A percentile compares a stretch with the other conserved stretches of the same genome.
Evolutionary conservation across 1,139 yeast genomes (phyloP).

Genomic region (Yamadazyma mexicana): DNA sequence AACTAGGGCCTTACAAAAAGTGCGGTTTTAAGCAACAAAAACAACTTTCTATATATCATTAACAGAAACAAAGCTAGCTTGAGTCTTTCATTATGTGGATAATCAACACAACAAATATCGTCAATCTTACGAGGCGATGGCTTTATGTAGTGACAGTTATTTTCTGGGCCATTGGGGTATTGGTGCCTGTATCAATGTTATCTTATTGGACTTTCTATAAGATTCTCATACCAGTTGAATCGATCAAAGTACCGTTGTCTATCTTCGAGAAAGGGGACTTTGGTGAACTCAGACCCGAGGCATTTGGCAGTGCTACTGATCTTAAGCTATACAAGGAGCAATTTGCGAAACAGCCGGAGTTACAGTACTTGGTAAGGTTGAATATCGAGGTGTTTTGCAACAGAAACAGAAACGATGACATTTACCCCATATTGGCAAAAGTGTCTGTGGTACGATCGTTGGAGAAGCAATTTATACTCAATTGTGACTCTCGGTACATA

Average conservation of each 20-base stretch:
- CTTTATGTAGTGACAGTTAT: conserved; percentile 19
- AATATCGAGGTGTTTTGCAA: conserved; percentile 19
- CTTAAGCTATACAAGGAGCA: conserved; percentile 1
- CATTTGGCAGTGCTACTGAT: background rate
- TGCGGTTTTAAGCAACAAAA: no score
- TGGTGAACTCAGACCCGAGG: no score
- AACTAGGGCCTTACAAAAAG: no score
- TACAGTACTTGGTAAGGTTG: conserved; percentile 16
- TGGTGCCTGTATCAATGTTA: conserved; percentile 27
- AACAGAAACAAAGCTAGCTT: no score
- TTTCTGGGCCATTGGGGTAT: conserved; percentile 18
- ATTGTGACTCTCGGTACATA: conserved; percentile 33
- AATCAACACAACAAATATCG: conserved; percentile 6
- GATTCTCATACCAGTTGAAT: conserved; percentile 23
- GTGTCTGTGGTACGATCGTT: conserved; percentile 2
- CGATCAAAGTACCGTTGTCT: conserved; percentile 14
- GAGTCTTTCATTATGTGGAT: conserved; percentile 8
- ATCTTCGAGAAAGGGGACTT: background rate
- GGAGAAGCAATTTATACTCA: conserved; percentile 19
- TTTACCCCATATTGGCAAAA: conserved; percentile 11
- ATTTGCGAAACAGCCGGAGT: conserved; percentile 12
- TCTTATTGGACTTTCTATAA: conserved; percentile 28
- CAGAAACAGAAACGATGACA: conserved; percentile 17
- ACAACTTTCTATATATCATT: no score
- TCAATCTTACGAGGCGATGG: conserved; percentile 16